Conservation (phyloP, 2,329 filamentous ascomycete genomes). For the Teratosphaeriaceae sp. region DNA sequence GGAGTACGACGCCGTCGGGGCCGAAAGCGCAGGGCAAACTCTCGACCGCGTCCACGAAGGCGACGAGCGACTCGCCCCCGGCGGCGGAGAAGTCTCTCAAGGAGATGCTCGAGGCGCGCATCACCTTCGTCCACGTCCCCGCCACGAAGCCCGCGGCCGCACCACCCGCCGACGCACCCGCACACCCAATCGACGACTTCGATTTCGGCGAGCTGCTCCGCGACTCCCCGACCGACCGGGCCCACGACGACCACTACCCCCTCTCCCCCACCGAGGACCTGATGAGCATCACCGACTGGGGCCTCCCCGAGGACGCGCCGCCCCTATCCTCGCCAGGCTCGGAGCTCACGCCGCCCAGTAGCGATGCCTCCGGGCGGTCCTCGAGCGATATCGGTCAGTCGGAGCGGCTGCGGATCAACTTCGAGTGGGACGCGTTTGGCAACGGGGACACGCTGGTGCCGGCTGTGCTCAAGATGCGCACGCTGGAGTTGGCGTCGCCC, state of each 20-base stretch:
- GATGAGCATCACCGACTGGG: constrained; percentile 12
- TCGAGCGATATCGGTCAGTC: constrained; percentile 38
- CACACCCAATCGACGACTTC: no score
- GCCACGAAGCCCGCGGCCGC: no score
- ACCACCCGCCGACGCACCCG: no score
- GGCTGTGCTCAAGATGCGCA: constrained; percentile 9
- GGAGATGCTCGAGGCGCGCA: no score
- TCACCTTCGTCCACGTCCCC: no score
- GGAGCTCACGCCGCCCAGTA: constrained; percentile 23
- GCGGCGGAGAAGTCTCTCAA: no score
- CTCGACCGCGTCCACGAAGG: not conserved
- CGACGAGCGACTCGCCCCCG: constrained; percentile 12
- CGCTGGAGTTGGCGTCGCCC: not conserved
- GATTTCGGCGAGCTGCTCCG: not conserved
- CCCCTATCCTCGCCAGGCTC: constrained; percentile 18
- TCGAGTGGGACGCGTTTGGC: constrained; percentile 26
- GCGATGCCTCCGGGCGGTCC: constrained; percentile 26
- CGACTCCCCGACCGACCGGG: constrained; percentile 1
- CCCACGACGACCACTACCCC: constrained; percentile 6
- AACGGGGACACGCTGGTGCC: constrained; percentile 26
- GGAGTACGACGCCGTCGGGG: constrained; percentile 28
- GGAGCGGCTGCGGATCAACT: constrained; percentile 35
- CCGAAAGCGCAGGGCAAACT: constrained; percentile 3
- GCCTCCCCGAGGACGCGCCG: constrained; percentile 12
- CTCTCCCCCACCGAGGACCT: constrained; percentile 8